Base-by-base conservation (phyloP, 2,329 filamentous ascomycete species). In the Sclerotinia minor region DNA sequence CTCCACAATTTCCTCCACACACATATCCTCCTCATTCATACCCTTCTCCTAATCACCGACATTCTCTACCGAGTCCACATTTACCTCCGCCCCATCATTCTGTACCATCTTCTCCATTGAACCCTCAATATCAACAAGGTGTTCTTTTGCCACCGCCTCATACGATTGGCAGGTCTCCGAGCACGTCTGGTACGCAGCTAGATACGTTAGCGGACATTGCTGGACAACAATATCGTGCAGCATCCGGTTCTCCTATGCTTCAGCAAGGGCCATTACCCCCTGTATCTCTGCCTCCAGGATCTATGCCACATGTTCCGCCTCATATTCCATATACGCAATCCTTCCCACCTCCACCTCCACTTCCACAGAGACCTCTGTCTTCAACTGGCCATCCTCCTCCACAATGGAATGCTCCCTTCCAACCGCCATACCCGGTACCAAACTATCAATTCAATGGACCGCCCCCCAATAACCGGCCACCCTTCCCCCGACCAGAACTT, bases 81-180 rank as follows among this genome's bases (percentile, higher is more conserved):
- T 49, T 76, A 26, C 73, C 72, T 61, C 72, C 72, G 49, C 72
- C 74, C 52, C 73, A 74, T 65, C 70, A 69, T 50, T 73, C 72
- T 70, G 69, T 77, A 50, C 76, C 76, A 58, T 77, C 75, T 59
- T 76, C 76, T 52, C 76, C 75, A n/a, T 47, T 74, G 4, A 73
- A 74, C 53, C 47, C 69, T 19, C 69, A 70, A 21, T 70, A 71
- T 47, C 71, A 67, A 54, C 69, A 70, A 47, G 65, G 69, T 5
- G 70, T 75, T 58, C 67, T 71, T 47, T 63, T 76, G 5, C 74
- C 76, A 52, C 74, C 74, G 44, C 71, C 73, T 49, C 74, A 72
- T 71, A 64, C 68, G 6, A 58, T 67, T 44, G 67, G 67, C 9
- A 69, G 67, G 32, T 67, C 72, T 53, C 60, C 71, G 38, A 67